Percentiles rank a stretch among this genome's conserved stretches.
Conservation (phyloP, 768 basidiomycete species). For the Pulveroboletus sp. region DNA sequence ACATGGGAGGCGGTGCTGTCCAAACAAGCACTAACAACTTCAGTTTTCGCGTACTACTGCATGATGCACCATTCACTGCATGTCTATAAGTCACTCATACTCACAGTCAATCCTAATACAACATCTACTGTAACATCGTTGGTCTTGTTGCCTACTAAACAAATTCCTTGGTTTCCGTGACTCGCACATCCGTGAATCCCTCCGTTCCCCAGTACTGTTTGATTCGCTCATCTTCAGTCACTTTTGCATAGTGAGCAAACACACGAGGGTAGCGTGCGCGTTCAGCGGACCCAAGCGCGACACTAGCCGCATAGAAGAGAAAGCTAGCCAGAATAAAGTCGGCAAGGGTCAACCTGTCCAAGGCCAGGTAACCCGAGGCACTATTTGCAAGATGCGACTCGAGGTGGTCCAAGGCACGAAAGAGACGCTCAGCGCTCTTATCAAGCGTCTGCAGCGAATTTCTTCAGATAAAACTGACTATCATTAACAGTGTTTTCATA, state of each 20-base stretch:
- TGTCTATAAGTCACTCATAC: no score
- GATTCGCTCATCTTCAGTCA: constrained; percentile 12
- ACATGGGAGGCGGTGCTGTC: no score
- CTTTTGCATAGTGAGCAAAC: constrained; percentile 20
- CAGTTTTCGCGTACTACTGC: no score
- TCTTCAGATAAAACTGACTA: neutral
- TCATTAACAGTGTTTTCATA: neutral
- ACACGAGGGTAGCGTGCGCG: constrained; percentile 12
- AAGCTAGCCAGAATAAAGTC: constrained; percentile 13
- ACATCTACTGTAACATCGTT: no score
- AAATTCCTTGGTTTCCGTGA: constrained; percentile 1
- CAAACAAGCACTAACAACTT: no score
- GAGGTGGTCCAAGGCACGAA: constrained; percentile 8
- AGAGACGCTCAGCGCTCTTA: neutral
- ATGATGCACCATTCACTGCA: no score
- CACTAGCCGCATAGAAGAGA: neutral
- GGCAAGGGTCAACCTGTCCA: constrained; percentile 15
- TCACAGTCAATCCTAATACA: no score
- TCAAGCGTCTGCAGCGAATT: neutral
- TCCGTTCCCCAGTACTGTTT: constrained; percentile 11
- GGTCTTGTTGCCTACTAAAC: no score
- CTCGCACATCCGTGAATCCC: constrained; percentile 4
- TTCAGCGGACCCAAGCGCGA: constrained; percentile 7
- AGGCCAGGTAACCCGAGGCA: constrained; percentile 15
- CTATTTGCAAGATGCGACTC: constrained; percentile 12